Evolutionary conservation across 1,284 basidiomycete genomes (phyloP), one percentile per base, ranked within the genome.

Genomic region (Tremellales sp.): DNA sequence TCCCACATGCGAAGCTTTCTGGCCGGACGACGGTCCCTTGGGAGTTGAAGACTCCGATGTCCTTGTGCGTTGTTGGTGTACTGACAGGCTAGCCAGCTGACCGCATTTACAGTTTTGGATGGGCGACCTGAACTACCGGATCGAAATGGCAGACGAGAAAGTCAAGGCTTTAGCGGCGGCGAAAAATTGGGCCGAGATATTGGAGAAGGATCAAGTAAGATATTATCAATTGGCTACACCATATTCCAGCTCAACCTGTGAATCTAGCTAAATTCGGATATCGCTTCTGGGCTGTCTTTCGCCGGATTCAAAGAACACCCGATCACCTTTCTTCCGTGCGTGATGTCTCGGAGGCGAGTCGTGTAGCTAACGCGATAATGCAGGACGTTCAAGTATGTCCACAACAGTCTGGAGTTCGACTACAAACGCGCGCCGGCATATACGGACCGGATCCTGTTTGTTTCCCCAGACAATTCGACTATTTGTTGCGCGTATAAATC

Each of bases 311-410:
- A 49, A 19, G 68, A 71, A 31, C 50, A 51, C 1, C 34, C 42
- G 0, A 69, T 71, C 37, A 44, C 45, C 12, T 71, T 69, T 45
- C 58, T 57, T 22, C 68, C 68, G 61, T 70, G 34, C 41, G 65
- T 51, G 6, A 10, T 8, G 22, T 22, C 37, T 40, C 13, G 14
- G n/a, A 16, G 8, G 9, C 12, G 21, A 5, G 13, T 19, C 10
- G 3, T 24, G 27, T 31, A n/a, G 16, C 33, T 25, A 6, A 43
- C 0, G 43, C 52, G 22, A 54, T 44, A 12, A 5, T 16, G 9
- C 39, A 67, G 66, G 6, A 57, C 67, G 4, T 71, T 63, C 60
- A 71, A 71, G 44, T 71, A 67, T 31, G 59, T 68, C 6, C 66
- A 68, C 46, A 67, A 65, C 6, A 62, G 56, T 14, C 51, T 56